Evolutionary conservation across 2,329 filamentous ascomycete species (phyloP).

Genomic region (Cladosporium sp.): DNA sequence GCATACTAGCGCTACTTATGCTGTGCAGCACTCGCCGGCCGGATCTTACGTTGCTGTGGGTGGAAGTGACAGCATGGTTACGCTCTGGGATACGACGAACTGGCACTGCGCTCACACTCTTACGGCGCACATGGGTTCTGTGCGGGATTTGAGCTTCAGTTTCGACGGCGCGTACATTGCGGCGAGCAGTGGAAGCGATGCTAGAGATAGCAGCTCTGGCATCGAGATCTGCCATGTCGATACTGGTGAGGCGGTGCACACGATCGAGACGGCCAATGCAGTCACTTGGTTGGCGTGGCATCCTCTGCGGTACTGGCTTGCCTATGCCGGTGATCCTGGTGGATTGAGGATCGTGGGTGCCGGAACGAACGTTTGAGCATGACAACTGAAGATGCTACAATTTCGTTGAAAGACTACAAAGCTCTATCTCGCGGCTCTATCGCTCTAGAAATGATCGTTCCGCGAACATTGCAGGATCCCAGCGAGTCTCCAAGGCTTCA

Average conservation of each 20-base stretch:
- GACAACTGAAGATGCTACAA: background rate
- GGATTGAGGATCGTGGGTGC: constrained; percentile 63
- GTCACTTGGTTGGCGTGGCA: constrained; percentile 71
- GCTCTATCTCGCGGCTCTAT: no score
- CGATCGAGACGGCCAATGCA: constrained; percentile 62
- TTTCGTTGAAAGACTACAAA: background rate
- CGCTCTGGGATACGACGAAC: constrained; percentile 72
- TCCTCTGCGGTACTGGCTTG: constrained; percentile 68
- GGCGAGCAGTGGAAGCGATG: constrained; percentile 53
- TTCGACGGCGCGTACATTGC: constrained; percentile 74
- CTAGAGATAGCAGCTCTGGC: constrained; percentile 61
- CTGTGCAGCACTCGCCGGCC: constrained; percentile 65
- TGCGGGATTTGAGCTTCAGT: constrained; percentile 69
- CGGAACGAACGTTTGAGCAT: constrained; percentile 14
- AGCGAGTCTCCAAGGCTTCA: no score
- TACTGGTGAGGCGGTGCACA: constrained; percentile 68
- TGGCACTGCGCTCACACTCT: constrained; percentile 73
- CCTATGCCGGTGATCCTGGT: constrained; percentile 65
- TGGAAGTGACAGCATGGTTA: constrained; percentile 69
- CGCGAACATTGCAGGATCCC: no score
- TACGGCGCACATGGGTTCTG: constrained; percentile 61
- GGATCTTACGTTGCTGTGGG: constrained; percentile 70
- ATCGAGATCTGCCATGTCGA: constrained; percentile 69
- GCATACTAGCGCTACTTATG: constrained; percentile 68
- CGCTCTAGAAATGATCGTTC: no score